Evolutionary conservation across 2,329 filamentous ascomycete species (phyloP), one percentile per base, ranked within the genome.

Genomic region (Trichophyton rubrum): DNA sequence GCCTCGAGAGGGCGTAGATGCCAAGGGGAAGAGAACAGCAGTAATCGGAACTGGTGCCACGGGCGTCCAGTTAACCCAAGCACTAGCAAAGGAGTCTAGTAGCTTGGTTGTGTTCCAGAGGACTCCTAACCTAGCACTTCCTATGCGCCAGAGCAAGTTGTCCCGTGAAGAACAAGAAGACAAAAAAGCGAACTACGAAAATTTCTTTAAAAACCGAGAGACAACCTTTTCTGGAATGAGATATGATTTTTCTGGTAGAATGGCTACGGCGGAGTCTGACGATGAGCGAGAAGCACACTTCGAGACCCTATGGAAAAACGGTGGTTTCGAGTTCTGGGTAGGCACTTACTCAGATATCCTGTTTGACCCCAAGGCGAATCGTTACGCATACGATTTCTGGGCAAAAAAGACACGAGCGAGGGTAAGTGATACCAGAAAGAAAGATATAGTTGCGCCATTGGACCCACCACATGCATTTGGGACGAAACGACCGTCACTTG

Each of bases 11-110:
- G 75, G 79, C 3, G 74, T 86, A n/a, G 75, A 81, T 58, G 77
- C 84, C 30, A 76, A 76, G 47, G 78, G 78, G 55, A 87, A 87
- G 69, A 77, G 79, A 17, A 79, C 82, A 58, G 84, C 79, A 15
- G 78, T 87, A 60, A 81, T 87, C 38, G 85, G 85, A 11, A 86
- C 83, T 0, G 85, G 85, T 1, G 81, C 84, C 0, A 82, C 82
- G 0, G 85, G 84, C 0, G 79, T 87, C 1, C 85, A 87, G 65
- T 80, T 85, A 49, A 78, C 80, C 1, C 84, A 87, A 64, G 82
- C 82, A 59, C 81, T 80, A 70, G 81, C 78, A 1, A 79, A 79
- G 1, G 68, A 76, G 11, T 82, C 79, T 0, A 77, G 74, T 4
- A 71, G 79, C 1, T 64, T 88, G 24, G 78, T 72, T 1, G 68